Evolutionary conservation across 2,329 filamentous ascomycete species (phyloP).

Genomic region (Hortaea sp.): DNA sequence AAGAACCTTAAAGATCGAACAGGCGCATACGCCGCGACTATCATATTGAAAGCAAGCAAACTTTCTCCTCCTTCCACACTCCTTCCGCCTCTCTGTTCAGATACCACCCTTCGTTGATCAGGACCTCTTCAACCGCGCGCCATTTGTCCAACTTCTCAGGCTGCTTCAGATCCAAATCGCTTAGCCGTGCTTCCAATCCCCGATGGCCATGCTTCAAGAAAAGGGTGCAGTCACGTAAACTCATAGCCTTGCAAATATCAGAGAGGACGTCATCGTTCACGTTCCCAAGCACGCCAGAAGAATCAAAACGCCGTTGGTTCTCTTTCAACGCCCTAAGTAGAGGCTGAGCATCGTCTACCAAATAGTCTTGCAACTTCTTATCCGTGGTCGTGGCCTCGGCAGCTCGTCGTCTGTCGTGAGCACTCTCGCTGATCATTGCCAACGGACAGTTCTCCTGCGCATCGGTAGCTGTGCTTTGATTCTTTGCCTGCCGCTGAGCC

Average conservation of each 20-base stretch:
- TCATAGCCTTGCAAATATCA: conserved; percentile 34
- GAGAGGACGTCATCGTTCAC: conserved; percentile 1
- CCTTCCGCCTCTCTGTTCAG: conserved; percentile 16
- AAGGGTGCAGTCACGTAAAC: conserved; percentile 37
- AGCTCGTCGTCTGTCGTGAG: conserved; percentile 13
- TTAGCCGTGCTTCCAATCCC: conserved; percentile 31
- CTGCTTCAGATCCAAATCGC: conserved; percentile 38
- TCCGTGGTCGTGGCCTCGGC: conserved; percentile 16
- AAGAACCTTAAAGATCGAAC: too few relatives aligned
- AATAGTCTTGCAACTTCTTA: conserved; percentile 13
- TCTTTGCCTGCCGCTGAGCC: conserved; percentile 21
- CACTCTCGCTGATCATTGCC: conserved; percentile 25
- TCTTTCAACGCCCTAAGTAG: conserved; percentile 29
- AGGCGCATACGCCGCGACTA: neutral
- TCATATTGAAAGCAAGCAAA: conserved; percentile 16
- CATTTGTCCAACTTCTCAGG: conserved; percentile 32
- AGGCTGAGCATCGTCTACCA: conserved; percentile 22
- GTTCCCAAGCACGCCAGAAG: conserved; percentile 21
- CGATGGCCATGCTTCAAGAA: conserved; percentile 18
- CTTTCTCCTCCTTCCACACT: conserved; percentile 8
- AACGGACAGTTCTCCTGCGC: conserved; percentile 30
- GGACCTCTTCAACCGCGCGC: conserved; percentile 28
- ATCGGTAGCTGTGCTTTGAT: conserved; percentile 20
- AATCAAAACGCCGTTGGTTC: conserved; percentile 30
- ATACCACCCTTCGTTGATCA: conserved; percentile 34